Conservation (phyloP, 116 monocot genomes). For the Papilionanthe hybrid region DNA sequence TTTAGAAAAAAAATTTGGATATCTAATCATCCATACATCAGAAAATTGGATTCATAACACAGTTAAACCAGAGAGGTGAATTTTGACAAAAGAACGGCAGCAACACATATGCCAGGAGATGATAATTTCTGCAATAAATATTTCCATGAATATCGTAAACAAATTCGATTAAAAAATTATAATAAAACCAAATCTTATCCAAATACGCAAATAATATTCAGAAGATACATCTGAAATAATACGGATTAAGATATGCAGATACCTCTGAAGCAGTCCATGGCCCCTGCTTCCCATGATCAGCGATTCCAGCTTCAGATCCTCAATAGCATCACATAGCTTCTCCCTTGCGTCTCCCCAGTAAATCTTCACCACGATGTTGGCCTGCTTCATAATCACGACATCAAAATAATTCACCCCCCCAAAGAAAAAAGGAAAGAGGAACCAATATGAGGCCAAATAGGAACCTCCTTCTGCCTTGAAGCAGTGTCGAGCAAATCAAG, state of each 20-base stretch:
- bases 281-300: conserved; percentile 90
- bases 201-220: background rate
- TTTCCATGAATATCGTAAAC: background rate
- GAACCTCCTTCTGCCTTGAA: conserved; percentile 55
- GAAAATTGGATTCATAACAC: background rate
- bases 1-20: background rate
- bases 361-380: conserved; percentile 49
- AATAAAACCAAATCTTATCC: background rate
- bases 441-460: background rate
- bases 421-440: background rate
- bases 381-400: conserved; percentile 19
- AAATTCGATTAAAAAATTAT: background rate
- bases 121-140: background rate
- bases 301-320: conserved; percentile 68
- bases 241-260: background rate
- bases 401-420: background rate
- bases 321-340: conserved; percentile 62
- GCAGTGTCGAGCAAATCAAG: conserved; percentile 67
- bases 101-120: background rate
- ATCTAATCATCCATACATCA: no score
- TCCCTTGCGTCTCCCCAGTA: conserved; percentile 95
- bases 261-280: conserved; percentile 66
- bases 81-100: background rate
- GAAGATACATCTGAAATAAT: background rate
- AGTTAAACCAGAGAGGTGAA: background rate